Conservation (phyloP, 1,284 basidiomycete species). For the Xerocomus nothofagi region DNA sequence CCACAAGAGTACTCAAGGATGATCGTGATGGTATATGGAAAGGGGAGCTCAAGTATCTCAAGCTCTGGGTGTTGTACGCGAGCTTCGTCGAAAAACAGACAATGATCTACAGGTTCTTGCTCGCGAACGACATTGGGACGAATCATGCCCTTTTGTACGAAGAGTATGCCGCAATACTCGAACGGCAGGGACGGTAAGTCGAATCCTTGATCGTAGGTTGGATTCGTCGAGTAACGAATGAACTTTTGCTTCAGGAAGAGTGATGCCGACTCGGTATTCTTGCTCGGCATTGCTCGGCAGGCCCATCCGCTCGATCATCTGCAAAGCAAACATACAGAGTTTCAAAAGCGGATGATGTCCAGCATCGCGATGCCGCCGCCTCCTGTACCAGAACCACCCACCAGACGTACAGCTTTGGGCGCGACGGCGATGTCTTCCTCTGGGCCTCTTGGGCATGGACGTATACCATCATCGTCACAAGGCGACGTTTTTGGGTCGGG, state of each 20-base stretch:
- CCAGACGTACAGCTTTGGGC: constrained; percentile 40
- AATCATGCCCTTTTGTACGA: constrained; percentile 84
- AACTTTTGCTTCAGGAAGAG: constrained; percentile 53
- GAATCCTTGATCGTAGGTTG: not conserved
- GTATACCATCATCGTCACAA: constrained; percentile 30
- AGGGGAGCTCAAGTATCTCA: constrained; percentile 83
- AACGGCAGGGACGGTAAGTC: constrained; percentile 65
- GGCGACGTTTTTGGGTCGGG: constrained; percentile 25
- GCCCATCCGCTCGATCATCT: constrained; percentile 77
- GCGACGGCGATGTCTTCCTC: constrained; percentile 33
- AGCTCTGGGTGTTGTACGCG: constrained; percentile 91
- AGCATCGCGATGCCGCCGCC: constrained; percentile 39
- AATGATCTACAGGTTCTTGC: constrained; percentile 82
- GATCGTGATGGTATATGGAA: constrained; percentile 63
- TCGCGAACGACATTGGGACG: constrained; percentile 89
- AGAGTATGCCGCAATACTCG: constrained; percentile 83
- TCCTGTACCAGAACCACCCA: constrained; percentile 32
- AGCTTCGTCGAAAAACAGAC: constrained; percentile 73
- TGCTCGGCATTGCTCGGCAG: constrained; percentile 80
- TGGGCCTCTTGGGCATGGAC: constrained; percentile 13
- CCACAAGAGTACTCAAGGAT: constrained; percentile 73
- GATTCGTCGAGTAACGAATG: constrained; percentile 3
- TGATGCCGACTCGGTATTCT: constrained; percentile 86
- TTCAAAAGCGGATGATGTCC: constrained; percentile 79
- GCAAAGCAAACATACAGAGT: constrained; percentile 73